A percentile compares a stretch with the other conserved stretches of the same genome.
phyloP scores from a whole-genome alignment of 208 protist genomes.

The Trypanosoma platydactyli region DNA sequence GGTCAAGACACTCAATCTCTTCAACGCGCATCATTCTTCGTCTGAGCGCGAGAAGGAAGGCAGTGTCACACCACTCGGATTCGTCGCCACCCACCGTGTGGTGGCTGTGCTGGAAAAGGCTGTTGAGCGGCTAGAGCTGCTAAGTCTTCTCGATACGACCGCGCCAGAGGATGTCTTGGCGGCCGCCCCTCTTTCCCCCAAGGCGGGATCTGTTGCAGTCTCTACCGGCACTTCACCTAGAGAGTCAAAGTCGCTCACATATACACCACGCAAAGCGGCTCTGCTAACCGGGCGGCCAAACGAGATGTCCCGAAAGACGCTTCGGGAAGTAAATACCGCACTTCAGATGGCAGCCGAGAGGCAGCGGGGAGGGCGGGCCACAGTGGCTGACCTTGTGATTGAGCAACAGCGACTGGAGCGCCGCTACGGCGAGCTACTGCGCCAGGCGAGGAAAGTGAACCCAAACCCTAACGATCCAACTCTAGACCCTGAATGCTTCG shows the following conservation, averaged over 20 bases:
- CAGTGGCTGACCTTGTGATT: constrained; percentile 74
- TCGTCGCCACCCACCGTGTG: constrained; percentile 74
- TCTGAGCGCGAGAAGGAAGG: constrained; percentile 26
- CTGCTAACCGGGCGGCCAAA: constrained; percentile 16
- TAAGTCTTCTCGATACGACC: constrained; percentile 67
- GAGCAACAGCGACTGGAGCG: constrained; percentile 78
- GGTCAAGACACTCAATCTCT: constrained; percentile 7
- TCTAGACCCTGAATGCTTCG: constrained; percentile 51
- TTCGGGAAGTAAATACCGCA: constrained; percentile 39
- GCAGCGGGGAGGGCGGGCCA: constrained; percentile 51
- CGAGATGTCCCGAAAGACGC: constrained; percentile 26
- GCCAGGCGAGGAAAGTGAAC: constrained; percentile 41
- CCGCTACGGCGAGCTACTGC: constrained; percentile 83
- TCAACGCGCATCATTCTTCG: constrained; percentile 4
- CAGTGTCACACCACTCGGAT: constrained; percentile 23
- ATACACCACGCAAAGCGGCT: constrained; percentile 29
- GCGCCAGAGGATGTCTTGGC: constrained; percentile 23
- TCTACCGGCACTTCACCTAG: constrained; percentile 1
- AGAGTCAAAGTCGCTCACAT: background rate
- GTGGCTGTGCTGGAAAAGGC: constrained; percentile 84
- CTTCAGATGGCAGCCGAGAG: constrained; percentile 29
- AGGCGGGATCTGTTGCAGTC: background rate
- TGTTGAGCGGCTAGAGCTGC: constrained; percentile 89
- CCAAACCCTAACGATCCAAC: constrained; percentile 58
- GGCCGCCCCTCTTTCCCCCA: too few relatives aligned